Evolutionary conservation across 805 yeast species (phyloP).

Genomic region (Debaryomyces hansenii): DNA sequence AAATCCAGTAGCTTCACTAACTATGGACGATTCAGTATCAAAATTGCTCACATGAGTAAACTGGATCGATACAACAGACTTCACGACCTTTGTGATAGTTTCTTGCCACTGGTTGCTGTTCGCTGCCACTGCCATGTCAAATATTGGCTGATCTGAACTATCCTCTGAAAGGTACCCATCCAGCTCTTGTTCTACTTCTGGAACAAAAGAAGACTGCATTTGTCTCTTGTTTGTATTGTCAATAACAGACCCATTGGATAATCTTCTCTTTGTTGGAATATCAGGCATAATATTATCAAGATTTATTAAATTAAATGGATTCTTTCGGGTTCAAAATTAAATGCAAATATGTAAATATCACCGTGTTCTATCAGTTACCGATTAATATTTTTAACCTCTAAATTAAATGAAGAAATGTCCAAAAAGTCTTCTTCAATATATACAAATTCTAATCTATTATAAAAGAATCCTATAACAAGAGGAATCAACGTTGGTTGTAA

Average conservation of each 20-base stretch:
- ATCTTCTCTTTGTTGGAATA: conserved; percentile 9
- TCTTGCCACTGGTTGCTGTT: conserved; percentile 59
- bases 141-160: conserved; percentile 9
- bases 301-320: background rate
- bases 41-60: conserved; percentile 84
- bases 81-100: conserved; percentile 79
- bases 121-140: conserved; percentile 10
- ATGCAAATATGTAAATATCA: background rate
- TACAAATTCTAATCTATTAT: no score
- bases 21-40: conserved; percentile 79
- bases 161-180: conserved; percentile 13
- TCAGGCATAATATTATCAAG: conserved; percentile 5
- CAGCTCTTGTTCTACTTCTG: conserved; percentile 7
- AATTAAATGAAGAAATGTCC: no score
- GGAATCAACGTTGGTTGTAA: background rate
- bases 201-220: background rate
- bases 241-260: conserved; percentile 6
- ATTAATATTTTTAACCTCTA: no score
- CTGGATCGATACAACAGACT: conserved; percentile 85
- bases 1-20: conserved; percentile 93
- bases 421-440: no score
- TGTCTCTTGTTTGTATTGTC: conserved; percentile 3
- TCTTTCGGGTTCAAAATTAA: background rate
- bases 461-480: no score
- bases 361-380: no score